phyloP scores from a whole-genome alignment of 352 stramenopile species.

The Pythium insidiosum region DNA sequence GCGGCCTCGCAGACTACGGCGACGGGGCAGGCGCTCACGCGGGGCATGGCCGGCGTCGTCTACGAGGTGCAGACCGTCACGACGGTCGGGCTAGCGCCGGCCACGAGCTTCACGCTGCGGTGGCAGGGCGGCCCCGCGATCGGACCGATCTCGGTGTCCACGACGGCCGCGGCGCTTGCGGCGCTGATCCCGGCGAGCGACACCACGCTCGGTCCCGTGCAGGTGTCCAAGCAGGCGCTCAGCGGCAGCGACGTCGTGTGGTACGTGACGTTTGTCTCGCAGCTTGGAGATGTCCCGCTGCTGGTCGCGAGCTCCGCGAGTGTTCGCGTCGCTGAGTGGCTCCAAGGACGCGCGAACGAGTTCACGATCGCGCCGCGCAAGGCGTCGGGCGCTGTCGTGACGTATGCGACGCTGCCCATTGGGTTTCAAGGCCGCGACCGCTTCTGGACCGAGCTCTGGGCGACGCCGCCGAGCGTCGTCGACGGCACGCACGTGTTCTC shows the following conservation, averaged over 20 bases:
- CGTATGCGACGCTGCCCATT: constrained; percentile 65
- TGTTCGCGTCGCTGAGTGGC: constrained; percentile 78
- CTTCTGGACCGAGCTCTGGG: constrained; percentile 96
- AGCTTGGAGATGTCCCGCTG: constrained; percentile 74
- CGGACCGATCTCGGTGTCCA: constrained; percentile 30
- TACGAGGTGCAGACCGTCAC: constrained; percentile 93
- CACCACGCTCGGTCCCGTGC: constrained; percentile 32
- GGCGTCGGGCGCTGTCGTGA: constrained; percentile 84
- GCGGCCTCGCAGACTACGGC: constrained; percentile 84
- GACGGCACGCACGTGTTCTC: constrained; percentile 88
- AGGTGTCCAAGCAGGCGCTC: constrained; percentile 47
- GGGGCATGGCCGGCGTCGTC: constrained; percentile 92
- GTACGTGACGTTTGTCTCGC: constrained; percentile 83
- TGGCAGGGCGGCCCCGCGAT: constrained; percentile 28
- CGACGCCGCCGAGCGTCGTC: constrained; percentile 56
- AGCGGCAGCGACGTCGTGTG: constrained; percentile 49
- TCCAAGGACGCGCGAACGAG: constrained; percentile 92
- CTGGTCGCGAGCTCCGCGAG: constrained; percentile 39
- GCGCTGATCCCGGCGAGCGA: constrained; percentile 24
- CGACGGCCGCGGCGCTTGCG: constrained; percentile 31
- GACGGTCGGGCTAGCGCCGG: constrained; percentile 24
- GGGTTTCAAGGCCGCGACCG: constrained; percentile 88
- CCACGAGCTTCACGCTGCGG: constrained; percentile 40
- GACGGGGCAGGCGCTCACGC: constrained; percentile 70
- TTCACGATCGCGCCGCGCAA: constrained; percentile 94